Conservation (phyloP, 345 rosid species). For the Cardamine chenopodiifolia region DNA sequence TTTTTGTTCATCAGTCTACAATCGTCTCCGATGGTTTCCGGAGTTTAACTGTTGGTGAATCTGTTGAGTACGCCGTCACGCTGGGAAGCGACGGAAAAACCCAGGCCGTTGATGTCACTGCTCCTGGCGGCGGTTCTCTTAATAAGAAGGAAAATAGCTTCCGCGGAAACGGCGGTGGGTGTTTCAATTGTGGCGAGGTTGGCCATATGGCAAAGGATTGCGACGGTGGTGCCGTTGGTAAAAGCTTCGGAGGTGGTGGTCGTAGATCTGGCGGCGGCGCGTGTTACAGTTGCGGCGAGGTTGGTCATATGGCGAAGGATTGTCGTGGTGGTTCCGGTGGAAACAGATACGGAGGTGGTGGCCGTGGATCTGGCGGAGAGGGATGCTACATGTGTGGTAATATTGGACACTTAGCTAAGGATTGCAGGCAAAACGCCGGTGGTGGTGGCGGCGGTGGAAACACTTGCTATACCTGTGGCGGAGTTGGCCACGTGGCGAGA, state of each 20-base stretch:
- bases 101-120: conserved; percentile 57
- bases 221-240: conserved; percentile 11
- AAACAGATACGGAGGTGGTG: conserved; percentile 38
- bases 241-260: conserved; percentile 32
- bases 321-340: conserved; percentile 36
- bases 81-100: conserved; percentile 48
- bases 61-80: conserved; percentile 53
- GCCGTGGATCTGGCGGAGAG: conserved; percentile 45
- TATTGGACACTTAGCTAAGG: conserved; percentile 57
- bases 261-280: conserved; percentile 46
- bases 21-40: conserved; percentile 70
- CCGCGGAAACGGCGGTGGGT: conserved; percentile 42
- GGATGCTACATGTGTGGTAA: conserved; percentile 56
- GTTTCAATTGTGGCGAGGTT: conserved; percentile 46
- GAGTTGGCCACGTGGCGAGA: conserved; percentile 46
- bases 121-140: conserved; percentile 50
- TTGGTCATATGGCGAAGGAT: conserved; percentile 52
- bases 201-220: conserved; percentile 54
- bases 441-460: conserved; percentile 40
- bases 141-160: conserved; percentile 40
- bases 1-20: conserved; percentile 74
- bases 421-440: conserved; percentile 45
- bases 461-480: conserved; percentile 48
- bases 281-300: conserved; percentile 46
- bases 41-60: conserved; percentile 53